Conservation (phyloP, 1,139 yeast species). For the Sugiyamaella neomexicana region DNA sequence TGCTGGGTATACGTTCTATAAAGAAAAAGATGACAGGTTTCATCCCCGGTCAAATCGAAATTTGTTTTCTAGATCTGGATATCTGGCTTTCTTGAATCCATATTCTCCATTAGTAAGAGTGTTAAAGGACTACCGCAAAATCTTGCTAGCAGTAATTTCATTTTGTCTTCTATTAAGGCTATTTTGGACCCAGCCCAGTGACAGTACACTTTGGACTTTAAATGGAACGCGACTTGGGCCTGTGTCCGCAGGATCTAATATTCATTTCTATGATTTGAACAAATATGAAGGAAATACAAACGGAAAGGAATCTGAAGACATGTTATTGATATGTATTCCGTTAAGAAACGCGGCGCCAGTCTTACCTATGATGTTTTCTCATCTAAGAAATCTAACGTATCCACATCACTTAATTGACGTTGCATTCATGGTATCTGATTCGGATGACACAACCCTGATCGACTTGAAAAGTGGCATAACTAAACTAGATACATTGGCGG, state of each 20-base stretch:
- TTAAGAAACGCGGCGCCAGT: constrained; percentile 67
- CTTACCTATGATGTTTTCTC: constrained; percentile 63
- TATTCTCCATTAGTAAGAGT: constrained; percentile 5
- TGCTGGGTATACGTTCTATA: constrained; percentile 1
- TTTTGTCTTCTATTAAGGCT: constrained; percentile 6
- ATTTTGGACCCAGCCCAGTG: not conserved
- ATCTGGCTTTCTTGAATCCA: constrained; percentile 1
- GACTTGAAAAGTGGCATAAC: constrained; percentile 48
- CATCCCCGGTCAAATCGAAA: constrained; percentile 7
- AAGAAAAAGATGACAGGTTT: constrained; percentile 12
- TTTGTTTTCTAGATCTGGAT: constrained; percentile 1
- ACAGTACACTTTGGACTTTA: not conserved
- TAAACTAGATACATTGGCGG: constrained; percentile 50
- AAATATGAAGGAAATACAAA: constrained; percentile 52
- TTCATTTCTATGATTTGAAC: constrained; percentile 48
- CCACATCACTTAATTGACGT: constrained; percentile 67
- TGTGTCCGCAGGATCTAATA: too few species aligned
- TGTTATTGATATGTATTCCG: constrained; percentile 64
- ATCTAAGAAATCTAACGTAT: constrained; percentile 58
- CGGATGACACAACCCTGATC: constrained; percentile 64
- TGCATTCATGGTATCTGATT: constrained; percentile 65
- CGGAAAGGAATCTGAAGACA: constrained; percentile 60
- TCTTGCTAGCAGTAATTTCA: not conserved
- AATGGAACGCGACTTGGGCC: not conserved
- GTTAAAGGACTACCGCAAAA: constrained; percentile 3